These are phyloP conservation scores for Choiromyces venosus DNA, from an alignment of 495 filamentous ascomycete genomes.

Conservation along the genomic window DNA sequence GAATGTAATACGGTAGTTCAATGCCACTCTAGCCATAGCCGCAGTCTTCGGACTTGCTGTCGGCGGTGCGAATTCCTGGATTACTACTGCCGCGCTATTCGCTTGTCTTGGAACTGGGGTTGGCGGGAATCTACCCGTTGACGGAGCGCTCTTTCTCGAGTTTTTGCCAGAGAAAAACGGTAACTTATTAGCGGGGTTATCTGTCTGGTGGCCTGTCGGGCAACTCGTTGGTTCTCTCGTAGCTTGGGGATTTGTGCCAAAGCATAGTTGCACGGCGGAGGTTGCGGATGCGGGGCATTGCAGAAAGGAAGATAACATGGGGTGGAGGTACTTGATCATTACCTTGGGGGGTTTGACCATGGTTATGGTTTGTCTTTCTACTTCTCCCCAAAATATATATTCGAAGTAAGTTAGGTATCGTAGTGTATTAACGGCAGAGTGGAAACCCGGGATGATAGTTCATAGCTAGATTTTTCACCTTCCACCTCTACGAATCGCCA, in stretches of 20 bases:
- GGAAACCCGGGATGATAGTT: conserved; percentile 45
- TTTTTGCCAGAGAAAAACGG: conserved; percentile 72
- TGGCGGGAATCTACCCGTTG: conserved; percentile 67
- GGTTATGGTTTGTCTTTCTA: conserved; percentile 42
- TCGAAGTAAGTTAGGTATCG: neutral
- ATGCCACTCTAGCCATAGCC: conserved; percentile 62
- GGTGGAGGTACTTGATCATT: conserved; percentile 73
- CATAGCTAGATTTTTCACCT: conserved; percentile 63
- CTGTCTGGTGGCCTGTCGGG: conserved; percentile 69
- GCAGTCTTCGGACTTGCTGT: conserved; percentile 66
- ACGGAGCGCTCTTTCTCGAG: conserved; percentile 73
- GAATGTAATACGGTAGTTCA: conserved; percentile 51
- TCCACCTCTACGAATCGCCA: conserved; percentile 74
- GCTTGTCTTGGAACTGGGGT: conserved; percentile 70
- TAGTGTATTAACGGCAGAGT: neutral
- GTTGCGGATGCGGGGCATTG: conserved; percentile 50
- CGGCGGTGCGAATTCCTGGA: conserved; percentile 61
- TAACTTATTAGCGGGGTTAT: conserved; percentile 67
- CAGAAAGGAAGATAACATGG: conserved; percentile 61
- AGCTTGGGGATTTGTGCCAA: conserved; percentile 51
- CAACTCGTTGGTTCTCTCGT: conserved; percentile 42
- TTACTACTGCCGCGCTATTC: conserved; percentile 58
- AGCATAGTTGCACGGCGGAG: conserved; percentile 53
- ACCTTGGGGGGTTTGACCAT: conserved; percentile 66
- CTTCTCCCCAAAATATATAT: conserved; percentile 2